phyloP scores from a whole-genome alignment of 257 asterid genomes.

The Avicennia marina region DNA sequence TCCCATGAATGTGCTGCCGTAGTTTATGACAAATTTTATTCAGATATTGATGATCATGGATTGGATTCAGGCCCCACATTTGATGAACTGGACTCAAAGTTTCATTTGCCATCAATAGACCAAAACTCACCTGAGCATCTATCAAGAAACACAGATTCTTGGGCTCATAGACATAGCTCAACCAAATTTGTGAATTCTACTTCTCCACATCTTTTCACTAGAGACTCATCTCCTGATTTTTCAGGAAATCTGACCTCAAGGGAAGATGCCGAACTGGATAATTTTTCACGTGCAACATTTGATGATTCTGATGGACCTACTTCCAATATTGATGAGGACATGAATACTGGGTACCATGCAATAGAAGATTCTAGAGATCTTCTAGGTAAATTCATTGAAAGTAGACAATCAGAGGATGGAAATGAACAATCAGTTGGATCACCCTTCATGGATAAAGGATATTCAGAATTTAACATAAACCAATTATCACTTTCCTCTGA shows the following conservation, averaged over 20 bases:
- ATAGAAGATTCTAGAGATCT: conserved; percentile 23
- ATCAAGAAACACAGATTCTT: conserved; percentile 25
- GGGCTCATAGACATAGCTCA: too few relatives aligned
- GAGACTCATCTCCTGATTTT: conserved; percentile 34
- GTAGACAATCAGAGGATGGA: conserved; percentile 22
- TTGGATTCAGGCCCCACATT: conserved; percentile 33
- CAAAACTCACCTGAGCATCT: conserved; percentile 32
- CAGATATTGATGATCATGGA: conserved; percentile 45
- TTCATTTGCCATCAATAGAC: conserved; percentile 35
- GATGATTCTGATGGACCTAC: conserved; percentile 61
- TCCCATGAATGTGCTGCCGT: conserved; percentile 40
- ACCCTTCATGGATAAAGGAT: conserved; percentile 8
- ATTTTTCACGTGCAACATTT: conserved; percentile 37
- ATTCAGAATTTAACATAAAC: conserved; percentile 23
- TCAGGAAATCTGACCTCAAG: conserved; percentile 30
- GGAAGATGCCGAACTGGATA: conserved; percentile 33
- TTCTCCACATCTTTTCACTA: conserved; percentile 25
- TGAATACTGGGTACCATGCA: conserved; percentile 18
- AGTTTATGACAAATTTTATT: conserved; percentile 56
- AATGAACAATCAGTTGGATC: conserved; percentile 15
- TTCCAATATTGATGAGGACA: conserved; percentile 53
- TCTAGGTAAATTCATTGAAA: conserved; percentile 11
- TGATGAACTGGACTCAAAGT: conserved; percentile 48
- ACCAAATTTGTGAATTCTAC: too few relatives aligned
- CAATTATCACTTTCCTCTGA: conserved; percentile 27